phyloP scores from a whole-genome alignment of 805 yeast genomes.

The Starmerella khaoyaiensis region DNA sequence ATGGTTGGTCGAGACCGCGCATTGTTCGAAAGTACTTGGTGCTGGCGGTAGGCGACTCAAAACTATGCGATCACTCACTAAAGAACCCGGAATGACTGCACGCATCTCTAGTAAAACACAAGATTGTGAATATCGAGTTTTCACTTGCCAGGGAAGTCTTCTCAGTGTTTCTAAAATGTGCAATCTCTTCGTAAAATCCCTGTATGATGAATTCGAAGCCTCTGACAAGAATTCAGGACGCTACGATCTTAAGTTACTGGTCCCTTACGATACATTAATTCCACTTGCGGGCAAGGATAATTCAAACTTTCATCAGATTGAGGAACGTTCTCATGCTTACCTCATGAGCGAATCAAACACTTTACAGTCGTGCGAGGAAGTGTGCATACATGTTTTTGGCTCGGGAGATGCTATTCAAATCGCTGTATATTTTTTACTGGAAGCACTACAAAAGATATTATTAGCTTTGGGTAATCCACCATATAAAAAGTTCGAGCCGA shows the following conservation, averaged over 20 bases:
- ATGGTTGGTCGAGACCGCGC: constrained; percentile 13
- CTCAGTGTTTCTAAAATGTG: constrained; percentile 73
- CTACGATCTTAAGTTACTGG: constrained; percentile 45
- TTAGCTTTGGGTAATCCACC: too few relatives aligned
- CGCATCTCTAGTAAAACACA: constrained; percentile 25
- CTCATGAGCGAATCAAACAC: constrained; percentile 60
- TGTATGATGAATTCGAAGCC: constrained; percentile 45
- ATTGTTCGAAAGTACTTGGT: constrained; percentile 16
- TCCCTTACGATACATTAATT: constrained; percentile 73
- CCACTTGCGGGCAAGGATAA: constrained; percentile 67
- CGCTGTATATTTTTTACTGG: constrained; percentile 55
- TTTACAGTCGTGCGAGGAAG: constrained; percentile 64
- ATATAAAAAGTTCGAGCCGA: too few relatives aligned
- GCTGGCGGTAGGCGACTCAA: constrained; percentile 16
- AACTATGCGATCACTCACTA: constrained; percentile 10
- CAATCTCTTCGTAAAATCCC: constrained; percentile 55
- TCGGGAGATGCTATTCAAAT: constrained; percentile 81
- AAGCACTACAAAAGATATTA: constrained; percentile 35
- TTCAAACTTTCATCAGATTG: constrained; percentile 61
- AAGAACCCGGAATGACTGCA: constrained; percentile 12
- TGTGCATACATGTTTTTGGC: constrained; percentile 56
- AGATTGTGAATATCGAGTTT: constrained; percentile 61
- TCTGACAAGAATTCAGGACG: constrained; percentile 43
- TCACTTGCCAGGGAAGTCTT: constrained; percentile 59
- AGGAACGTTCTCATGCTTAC: constrained; percentile 66